These are phyloP conservation scores for Trypanosoma conorhini DNA, from an alignment of 208 protist genomes.

Conservation along the genomic window DNA sequence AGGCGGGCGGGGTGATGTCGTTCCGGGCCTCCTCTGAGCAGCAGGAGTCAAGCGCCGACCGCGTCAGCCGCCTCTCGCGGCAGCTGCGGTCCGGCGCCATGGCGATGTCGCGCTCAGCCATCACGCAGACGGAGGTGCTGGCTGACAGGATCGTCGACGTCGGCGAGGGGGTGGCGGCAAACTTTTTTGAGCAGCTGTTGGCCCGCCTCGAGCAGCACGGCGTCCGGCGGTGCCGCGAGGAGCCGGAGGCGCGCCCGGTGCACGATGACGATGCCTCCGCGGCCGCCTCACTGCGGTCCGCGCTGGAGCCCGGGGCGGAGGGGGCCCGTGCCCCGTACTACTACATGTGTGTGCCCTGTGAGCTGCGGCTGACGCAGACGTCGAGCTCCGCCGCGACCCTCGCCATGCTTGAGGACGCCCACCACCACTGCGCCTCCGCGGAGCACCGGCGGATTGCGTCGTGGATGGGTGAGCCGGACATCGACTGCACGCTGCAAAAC, in stretches of 20 bases:
- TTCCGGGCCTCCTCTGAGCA: background rate
- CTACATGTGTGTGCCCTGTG: conserved; percentile 86
- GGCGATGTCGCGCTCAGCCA: conserved; percentile 53
- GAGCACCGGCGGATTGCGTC: conserved; percentile 64
- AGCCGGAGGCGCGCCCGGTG: too few relatives aligned
- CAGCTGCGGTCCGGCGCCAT: conserved; percentile 58
- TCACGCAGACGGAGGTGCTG: conserved; percentile 27
- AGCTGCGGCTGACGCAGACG: conserved; percentile 57
- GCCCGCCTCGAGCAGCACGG: conserved; percentile 86
- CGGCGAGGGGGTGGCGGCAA: conserved; percentile 53
- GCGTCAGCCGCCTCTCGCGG: conserved; percentile 25
- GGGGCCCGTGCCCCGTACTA: conserved; percentile 67
- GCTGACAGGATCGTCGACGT: conserved; percentile 60
- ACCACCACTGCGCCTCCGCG: conserved; percentile 83
- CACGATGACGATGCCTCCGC: conserved; percentile 33
- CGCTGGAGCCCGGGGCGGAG: background rate
- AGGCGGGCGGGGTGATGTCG: background rate
- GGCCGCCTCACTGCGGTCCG: background rate
- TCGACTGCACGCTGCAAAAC: conserved; percentile 58
- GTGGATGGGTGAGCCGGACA: conserved; percentile 75
- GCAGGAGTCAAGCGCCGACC: background rate
- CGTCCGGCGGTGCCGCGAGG: conserved; percentile 53
- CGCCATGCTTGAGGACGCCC: conserved; percentile 73
- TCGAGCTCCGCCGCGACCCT: conserved; percentile 38
- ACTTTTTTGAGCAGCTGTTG: conserved; percentile 61